Percentiles rank a stretch among this genome's conserved stretches.
Conservation (phyloP, 208 protist genomes). For the Kentomonas sorsogonicus region DNA sequence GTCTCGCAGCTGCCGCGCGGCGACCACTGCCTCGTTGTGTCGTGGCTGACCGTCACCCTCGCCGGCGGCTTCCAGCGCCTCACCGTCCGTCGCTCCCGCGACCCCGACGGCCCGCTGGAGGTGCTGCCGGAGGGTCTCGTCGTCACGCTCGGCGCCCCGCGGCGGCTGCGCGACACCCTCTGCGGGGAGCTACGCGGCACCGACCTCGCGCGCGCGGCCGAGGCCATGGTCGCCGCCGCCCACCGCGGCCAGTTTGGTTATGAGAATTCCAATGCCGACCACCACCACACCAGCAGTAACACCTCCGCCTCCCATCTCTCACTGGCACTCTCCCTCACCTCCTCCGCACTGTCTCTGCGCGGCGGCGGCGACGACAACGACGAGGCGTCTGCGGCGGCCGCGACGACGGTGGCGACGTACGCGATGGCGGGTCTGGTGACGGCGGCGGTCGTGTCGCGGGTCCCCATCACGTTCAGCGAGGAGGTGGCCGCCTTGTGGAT, state of each 20-base stretch:
- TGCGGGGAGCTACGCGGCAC: neutral
- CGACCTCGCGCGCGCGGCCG: neutral
- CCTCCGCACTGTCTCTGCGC: too few species aligned
- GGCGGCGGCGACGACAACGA: neutral
- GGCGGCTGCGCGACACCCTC: neutral
- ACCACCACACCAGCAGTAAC: too few species aligned
- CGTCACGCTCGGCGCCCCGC: neutral
- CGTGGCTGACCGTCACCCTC: slow-evolving; percentile 42
- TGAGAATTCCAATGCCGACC: too few species aligned
- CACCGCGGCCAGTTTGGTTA: too few species aligned
- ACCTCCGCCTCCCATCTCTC: too few species aligned
- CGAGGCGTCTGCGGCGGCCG: neutral
- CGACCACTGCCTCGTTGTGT: slow-evolving; percentile 49
- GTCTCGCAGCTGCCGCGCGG: slow-evolving; percentile 44
- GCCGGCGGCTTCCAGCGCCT: slow-evolving; percentile 9
- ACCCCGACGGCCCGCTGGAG: slow-evolving; percentile 8
- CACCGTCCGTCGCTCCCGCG: slow-evolving; percentile 6
- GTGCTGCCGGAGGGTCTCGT: neutral
- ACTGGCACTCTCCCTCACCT: too few species aligned
- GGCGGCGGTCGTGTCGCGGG: too few species aligned
- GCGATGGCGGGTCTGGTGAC: too few species aligned
- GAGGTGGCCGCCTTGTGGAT: neutral
- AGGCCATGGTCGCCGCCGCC: neutral
- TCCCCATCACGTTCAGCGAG: too few species aligned
- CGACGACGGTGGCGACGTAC: too few species aligned